Base-by-base conservation (phyloP, 2,329 filamentous ascomycete species). In the Fusarium nodosum region DNA sequence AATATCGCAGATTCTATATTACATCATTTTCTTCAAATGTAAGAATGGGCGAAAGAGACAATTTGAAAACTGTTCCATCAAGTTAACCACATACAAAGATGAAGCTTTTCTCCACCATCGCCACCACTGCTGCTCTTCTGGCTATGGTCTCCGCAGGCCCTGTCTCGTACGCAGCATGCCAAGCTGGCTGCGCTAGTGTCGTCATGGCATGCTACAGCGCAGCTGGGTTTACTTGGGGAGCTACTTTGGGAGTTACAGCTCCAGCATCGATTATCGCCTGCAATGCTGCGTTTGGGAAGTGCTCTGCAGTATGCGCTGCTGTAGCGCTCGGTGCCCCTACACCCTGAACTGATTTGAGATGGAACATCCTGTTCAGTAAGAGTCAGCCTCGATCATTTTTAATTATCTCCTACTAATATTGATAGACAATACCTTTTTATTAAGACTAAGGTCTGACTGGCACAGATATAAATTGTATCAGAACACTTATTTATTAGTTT, bases 241-340 rank as follows among this genome's bases (percentile, higher is more conserved):
- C 59, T 13, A 61, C 59, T 3, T 2, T 20, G 1, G 59, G 55
- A 6, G 39, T 15, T 1, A 33, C 58, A 16, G 59, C 59, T 5
- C 59, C 59, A 18, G 45, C 56, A 18, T 36, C 33, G 5, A 56
- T 56, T 34, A 16, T 45, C 3, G 59, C 56, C 1, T 54, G 46
- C 5, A 62, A 62, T 8, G 30, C 28, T 15, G 59, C 59, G 16
- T 62, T 62, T 10, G 34, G 59, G 8, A 52, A 31, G 5, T 62
- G 59, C 26, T 62, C 59, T 36, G 46, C 56, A 12, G 26, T 18
- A 2, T 62, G 59, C 5, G 41, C 56, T 10, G 24, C 52, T n/a
- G 16, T 38, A 8, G 56, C 41, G 12, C 30, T 62, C 2, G 7
- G 45, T 13, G 56, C 56, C 1, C 56, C 59, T 31, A 56, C 34